phyloP scores from a whole-genome alignment of 805 yeast species.

The Osmozyma mogii region DNA sequence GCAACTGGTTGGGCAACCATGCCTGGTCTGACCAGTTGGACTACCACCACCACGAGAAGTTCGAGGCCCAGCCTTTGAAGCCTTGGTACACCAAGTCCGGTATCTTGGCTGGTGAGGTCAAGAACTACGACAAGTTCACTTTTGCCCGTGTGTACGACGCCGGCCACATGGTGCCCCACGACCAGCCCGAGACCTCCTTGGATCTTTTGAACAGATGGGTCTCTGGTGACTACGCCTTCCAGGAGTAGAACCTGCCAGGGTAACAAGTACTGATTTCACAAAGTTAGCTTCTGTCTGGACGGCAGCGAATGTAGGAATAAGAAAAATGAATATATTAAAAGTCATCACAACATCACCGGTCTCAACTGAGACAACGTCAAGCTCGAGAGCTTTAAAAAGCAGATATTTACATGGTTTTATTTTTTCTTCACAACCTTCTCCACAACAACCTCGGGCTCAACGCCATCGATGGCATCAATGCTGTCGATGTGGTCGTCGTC shows the following conservation, averaged over 20 bases:
- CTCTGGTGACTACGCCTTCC: conserved; percentile 43
- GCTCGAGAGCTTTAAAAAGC: too few species aligned
- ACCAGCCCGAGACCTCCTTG: conserved; percentile 71
- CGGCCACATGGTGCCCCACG: conserved; percentile 94
- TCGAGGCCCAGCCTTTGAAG: conserved; percentile 31
- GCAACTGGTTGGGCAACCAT: conserved; percentile 14
- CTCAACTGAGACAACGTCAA: too few species aligned
- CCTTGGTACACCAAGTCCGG: conserved; percentile 30
- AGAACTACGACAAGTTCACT: conserved; percentile 64
- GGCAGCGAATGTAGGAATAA: too few species aligned
- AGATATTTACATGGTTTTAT: too few species aligned
- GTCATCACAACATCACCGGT: too few species aligned
- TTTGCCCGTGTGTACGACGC: conserved; percentile 82
- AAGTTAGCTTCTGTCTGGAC: too few species aligned
- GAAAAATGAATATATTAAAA: too few species aligned
- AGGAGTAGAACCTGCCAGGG: background rate
- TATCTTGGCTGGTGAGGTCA: conserved; percentile 70
- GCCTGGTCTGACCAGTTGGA: conserved; percentile 9
- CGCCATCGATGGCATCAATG: background rate
- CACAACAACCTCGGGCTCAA: conserved; percentile 1
- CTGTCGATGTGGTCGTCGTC: conserved; percentile 8
- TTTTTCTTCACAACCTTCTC: too few species aligned
- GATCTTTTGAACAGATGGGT: conserved; percentile 87
- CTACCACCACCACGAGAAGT: conserved; percentile 24
- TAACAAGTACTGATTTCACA: too few species aligned